phyloP scores from a whole-genome alignment of 768 basidiomycete species.

The Kwoniella pini region DNA sequence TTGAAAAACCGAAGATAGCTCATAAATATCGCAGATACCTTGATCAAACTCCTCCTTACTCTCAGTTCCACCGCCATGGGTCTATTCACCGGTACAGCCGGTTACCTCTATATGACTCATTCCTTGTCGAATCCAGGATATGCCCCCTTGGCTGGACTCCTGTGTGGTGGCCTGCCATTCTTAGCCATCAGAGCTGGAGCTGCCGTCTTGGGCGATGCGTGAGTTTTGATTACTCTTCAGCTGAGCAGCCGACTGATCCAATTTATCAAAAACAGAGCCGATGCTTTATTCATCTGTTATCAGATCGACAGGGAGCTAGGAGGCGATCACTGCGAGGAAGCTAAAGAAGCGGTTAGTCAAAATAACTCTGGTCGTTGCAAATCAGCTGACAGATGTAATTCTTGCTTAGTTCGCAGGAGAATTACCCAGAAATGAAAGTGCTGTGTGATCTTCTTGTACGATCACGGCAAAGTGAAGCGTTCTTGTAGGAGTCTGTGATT shows the following conservation, averaged over 20 bases:
- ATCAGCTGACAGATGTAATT: background rate
- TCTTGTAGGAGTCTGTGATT: background rate
- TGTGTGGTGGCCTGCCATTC: constrained; percentile 77
- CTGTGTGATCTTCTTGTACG: no score
- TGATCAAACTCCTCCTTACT: constrained; percentile 67
- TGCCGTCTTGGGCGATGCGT: constrained; percentile 76
- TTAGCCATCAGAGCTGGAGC: constrained; percentile 81
- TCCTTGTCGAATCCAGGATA: constrained; percentile 69
- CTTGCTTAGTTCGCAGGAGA: constrained; percentile 23
- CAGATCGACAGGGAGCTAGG: constrained; percentile 66
- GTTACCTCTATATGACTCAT: constrained; percentile 88
- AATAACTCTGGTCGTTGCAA: no score
- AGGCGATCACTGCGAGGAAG: constrained; percentile 60
- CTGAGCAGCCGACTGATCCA: background rate
- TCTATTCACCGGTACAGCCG: constrained; percentile 74
- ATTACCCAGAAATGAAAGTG: constrained; percentile 3
- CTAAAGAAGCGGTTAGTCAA: constrained; percentile 62
- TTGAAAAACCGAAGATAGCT: background rate
- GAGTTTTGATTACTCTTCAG: constrained; percentile 42
- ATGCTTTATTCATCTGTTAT: constrained; percentile 68
- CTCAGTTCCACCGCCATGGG: constrained; percentile 74
- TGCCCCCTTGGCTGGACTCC: constrained; percentile 71
- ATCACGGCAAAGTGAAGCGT: no score
- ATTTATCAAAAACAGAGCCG: constrained; percentile 57
- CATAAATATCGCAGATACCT: constrained; percentile 60